Base-by-base conservation (phyloP, 1,284 basidiomycete species). In the Lentinula novae-zelandiae region DNA sequence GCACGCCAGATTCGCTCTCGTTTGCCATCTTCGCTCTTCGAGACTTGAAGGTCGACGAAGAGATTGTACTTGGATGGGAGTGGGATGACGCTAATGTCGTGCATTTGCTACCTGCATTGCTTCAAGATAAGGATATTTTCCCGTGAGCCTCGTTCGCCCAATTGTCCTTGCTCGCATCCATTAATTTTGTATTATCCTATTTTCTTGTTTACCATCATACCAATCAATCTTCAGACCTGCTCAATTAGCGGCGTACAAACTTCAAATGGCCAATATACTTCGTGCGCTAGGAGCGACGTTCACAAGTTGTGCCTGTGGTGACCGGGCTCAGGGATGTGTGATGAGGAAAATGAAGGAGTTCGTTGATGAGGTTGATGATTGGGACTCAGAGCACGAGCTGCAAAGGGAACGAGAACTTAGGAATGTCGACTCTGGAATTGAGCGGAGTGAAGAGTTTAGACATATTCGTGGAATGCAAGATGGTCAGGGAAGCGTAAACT, bases 61-160 rank as follows among this genome's bases (percentile, higher is more conserved):
- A 98, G 75, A 85, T 98, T 44, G 86, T 96, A 0, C 74, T 98
- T 0, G 92, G 90, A 0, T 98, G 96, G 95, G 95, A 97, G 71
- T 98, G 95, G 96, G 95, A 97, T 67, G 95, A 98, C 68, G 86
- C 87, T 5, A 92, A 95, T 69, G 87, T 92, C 0, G 86, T 97
- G 0, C 96, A 98, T 73, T 78, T 84, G 55, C 76, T 98, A 0
- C 91, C 90, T 3, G 84, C 86, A 15, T 75, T 93, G 53, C 80
- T 92, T 55, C 77, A 86, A 66, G 76, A 78, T 20, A 81, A 83
- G 5, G 74, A 78, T 46, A 66, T 81, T 49, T 87, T 86, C 65
- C 78, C 78, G 85, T 87, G 69, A 73, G 84, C 81, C 62, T 59
- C 42, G 12, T 65, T 65, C 62, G 54, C 48, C 27, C 27, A 27